Evolutionary conservation across 108 stramenopile genomes (phyloP).

Genomic region (Nitzschia palea): DNA sequence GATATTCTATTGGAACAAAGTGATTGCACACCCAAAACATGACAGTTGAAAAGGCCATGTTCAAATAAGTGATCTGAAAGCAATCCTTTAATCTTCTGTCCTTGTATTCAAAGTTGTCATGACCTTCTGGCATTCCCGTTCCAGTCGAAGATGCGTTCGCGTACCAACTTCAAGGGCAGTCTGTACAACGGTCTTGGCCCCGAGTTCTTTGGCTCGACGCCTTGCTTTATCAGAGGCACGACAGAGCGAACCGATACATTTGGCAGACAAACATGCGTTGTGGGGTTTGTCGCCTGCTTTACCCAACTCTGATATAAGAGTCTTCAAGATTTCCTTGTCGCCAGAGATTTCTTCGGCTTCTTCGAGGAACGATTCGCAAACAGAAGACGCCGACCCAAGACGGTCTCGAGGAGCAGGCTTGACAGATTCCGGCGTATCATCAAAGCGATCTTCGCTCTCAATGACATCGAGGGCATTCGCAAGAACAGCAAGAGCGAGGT

Average conservation of each 20-base stretch:
- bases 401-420: conserved; percentile 42
- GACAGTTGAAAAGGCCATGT: no score
- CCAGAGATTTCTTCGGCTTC: conserved; percentile 58
- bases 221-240: conserved; percentile 75
- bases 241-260: conserved; percentile 73
- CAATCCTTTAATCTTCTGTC: conserved; percentile 4
- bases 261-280: conserved; percentile 82
- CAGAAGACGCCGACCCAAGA: conserved; percentile 35
- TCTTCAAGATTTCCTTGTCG: conserved; percentile 70
- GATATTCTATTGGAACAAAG: not conserved
- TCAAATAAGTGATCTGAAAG: not conserved
- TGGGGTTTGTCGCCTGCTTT: conserved; percentile 81
- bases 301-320: conserved; percentile 71
- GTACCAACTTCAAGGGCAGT: conserved; percentile 81
- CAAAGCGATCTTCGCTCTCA: conserved; percentile 40
- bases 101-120: conserved; percentile 20
- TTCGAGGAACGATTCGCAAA: conserved; percentile 63
- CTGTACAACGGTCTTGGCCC: conserved; percentile 79
- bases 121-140: conserved; percentile 57
- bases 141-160: conserved; percentile 78
- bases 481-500: conserved; percentile 79
- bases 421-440: conserved; percentile 42
- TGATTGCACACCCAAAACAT: no score
- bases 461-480: conserved; percentile 81
- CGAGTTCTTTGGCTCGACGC: conserved; percentile 69